Conservation (phyloP, 2,329 filamentous ascomycete species). For the Apiospora saccharicola region DNA sequence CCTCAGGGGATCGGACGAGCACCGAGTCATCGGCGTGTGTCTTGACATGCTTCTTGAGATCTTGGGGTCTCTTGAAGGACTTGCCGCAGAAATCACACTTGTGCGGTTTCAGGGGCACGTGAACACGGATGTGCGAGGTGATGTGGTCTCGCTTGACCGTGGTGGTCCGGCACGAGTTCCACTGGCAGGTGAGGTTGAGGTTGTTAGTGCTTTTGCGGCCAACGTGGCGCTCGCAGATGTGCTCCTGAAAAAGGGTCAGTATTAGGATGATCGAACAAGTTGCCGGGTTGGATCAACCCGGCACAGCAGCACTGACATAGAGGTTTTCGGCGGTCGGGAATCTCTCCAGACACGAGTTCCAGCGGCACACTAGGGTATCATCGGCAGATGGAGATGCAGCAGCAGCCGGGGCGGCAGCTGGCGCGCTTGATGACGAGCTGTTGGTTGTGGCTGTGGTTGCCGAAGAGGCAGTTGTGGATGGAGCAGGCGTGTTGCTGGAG, state of each 20-base stretch:
- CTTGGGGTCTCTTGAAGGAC: slow-evolving; percentile 98
- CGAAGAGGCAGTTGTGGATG: slow-evolving; percentile 15
- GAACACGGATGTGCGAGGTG: slow-evolving; percentile 97
- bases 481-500: slow-evolving; percentile 21
- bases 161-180: slow-evolving; percentile 94
- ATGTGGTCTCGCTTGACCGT: slow-evolving; percentile 99
- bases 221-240: slow-evolving; percentile 98
- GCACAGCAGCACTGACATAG: slow-evolving; percentile 57
- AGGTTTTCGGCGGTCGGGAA: slow-evolving; percentile 65
- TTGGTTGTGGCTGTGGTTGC: slow-evolving; percentile 18
- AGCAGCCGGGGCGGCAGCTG: slow-evolving; percentile 37
- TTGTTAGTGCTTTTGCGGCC: slow-evolving; percentile 99
- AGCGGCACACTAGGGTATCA: slow-evolving; percentile 64
- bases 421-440: slow-evolving; percentile 5
- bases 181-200: slow-evolving; percentile 94
- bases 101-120: slow-evolving; percentile 98
- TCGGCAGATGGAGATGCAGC: slow-evolving; percentile 50
- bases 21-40: slow-evolving; percentile 97
- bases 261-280: neutral
- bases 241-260: slow-evolving; percentile 69
- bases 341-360: slow-evolving; percentile 66
- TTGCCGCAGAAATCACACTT: slow-evolving; percentile 99
- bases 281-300: neutral
- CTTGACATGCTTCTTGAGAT: slow-evolving; percentile 99
- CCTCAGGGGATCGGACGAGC: slow-evolving; percentile 61